phyloP scores from a whole-genome alignment of 2,329 filamentous ascomycete species.

The Didymella segeticola region DNA sequence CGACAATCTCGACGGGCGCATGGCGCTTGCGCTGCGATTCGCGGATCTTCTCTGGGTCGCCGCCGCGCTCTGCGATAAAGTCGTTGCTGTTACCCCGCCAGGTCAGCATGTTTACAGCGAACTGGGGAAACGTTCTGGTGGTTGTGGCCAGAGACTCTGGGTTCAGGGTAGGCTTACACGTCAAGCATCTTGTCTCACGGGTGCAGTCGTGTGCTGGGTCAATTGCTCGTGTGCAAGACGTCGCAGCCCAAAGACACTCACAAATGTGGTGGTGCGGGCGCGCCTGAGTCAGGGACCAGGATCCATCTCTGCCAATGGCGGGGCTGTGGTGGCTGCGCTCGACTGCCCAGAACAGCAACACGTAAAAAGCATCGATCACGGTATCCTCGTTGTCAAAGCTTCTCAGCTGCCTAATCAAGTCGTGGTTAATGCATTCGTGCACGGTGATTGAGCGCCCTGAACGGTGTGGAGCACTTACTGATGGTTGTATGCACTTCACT shows the following conservation, averaged over 20 bases:
- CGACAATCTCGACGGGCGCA: slow-evolving; percentile 82
- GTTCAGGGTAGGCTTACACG: slow-evolving; percentile 31
- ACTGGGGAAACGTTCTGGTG: not conserved
- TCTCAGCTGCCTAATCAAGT: slow-evolving; percentile 44
- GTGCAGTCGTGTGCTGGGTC: slow-evolving; percentile 9
- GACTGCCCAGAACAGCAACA: slow-evolving; percentile 37
- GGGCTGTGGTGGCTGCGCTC: slow-evolving; percentile 26
- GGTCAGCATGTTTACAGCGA: slow-evolving; percentile 18
- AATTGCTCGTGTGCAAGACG: slow-evolving; percentile 25
- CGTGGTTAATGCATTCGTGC: slow-evolving; percentile 31
- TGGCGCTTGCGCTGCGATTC: slow-evolving; percentile 86
- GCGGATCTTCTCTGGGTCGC: slow-evolving; percentile 88
- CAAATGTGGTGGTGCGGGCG: slow-evolving; percentile 26
- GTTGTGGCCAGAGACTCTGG: not conserved
- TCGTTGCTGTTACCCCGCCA: slow-evolving; percentile 51
- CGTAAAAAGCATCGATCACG: slow-evolving; percentile 37
- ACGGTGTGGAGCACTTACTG: slow-evolving; percentile 14
- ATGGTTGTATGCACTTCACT: too few species aligned
- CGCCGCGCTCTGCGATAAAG: slow-evolving; percentile 77
- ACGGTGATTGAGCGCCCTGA: slow-evolving; percentile 22
- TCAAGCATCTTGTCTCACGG: slow-evolving; percentile 39
- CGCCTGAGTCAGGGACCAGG: slow-evolving; percentile 36
- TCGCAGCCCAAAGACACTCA: slow-evolving; percentile 18
- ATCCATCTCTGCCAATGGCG: slow-evolving; percentile 26
- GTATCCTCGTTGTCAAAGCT: slow-evolving; percentile 41